phyloP scores from a whole-genome alignment of 176 grass and related monocot genomes.

The Avena eriantha region DNA sequence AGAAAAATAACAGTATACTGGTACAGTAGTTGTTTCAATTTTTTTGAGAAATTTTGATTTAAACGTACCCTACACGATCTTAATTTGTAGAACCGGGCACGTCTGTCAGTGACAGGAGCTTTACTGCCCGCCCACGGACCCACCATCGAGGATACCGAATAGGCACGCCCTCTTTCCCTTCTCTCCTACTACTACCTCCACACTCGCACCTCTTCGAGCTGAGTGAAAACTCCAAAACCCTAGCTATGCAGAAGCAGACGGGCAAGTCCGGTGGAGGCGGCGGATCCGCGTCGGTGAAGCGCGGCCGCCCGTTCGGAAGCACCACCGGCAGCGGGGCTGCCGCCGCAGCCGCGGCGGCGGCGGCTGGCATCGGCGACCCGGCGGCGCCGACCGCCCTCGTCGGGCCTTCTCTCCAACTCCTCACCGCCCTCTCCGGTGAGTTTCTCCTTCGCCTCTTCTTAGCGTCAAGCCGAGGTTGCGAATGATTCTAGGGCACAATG shows the following conservation, averaged over 20 bases:
- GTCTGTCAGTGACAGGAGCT: background rate
- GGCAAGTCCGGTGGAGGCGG: slow-evolving; percentile 73
- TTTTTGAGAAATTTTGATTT: too few relatives aligned
- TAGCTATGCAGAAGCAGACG: slow-evolving; percentile 78
- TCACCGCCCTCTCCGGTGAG: slow-evolving; percentile 67
- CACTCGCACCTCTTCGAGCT: background rate
- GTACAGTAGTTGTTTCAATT: too few relatives aligned
- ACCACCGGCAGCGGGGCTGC: slow-evolving; percentile 57
- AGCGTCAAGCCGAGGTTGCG: background rate
- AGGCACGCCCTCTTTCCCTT: background rate
- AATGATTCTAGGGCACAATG: slow-evolving; percentile 10
- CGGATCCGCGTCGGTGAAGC: slow-evolving; percentile 75
- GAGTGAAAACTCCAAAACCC: slow-evolving; percentile 42
- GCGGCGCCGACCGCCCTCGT: slow-evolving; percentile 66
- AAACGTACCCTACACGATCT: background rate
- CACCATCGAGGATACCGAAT: background rate
- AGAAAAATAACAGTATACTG: too few relatives aligned
- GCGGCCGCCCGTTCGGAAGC: slow-evolving; percentile 86
- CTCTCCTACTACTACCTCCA: background rate
- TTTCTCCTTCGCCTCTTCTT: background rate
- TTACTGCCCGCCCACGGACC: background rate
- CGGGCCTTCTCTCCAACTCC: slow-evolving; percentile 84
- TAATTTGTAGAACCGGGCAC: background rate
- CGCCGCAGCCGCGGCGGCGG: slow-evolving; percentile 31
- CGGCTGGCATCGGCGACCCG: slow-evolving; percentile 50